Evolutionary conservation across 2,329 filamentous ascomycete genomes (phyloP), one percentile per base, ranked within the genome.

Genomic region (Ceratocystiopsis sp.): DNA sequence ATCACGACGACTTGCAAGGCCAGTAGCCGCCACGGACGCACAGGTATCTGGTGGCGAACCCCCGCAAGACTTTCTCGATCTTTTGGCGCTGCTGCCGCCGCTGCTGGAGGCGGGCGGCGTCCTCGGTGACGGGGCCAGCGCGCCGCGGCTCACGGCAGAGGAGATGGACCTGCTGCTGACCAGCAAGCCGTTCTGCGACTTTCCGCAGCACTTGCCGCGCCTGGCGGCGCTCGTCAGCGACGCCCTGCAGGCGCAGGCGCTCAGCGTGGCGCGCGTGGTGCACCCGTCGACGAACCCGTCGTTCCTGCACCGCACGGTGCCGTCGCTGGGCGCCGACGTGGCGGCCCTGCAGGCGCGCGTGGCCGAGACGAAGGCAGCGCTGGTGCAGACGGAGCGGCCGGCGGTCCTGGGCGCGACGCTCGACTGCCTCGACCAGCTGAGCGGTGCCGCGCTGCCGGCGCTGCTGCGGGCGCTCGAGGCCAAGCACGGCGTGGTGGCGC

Each of bases 261-360:
- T 65, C 14, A 52, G 60, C 15, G 60, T 75, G 19, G 63, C 68
- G 1, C 65, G 70, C 35, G 59, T 71, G 33, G 55, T 62, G 3
- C 62, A 66, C 48, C 68, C 69, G 1, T 58, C 59, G 15, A 71
- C 67, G 1, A 72, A 72, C 54, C 61, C 69, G 0, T 71, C 70
- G 17, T 73, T 64, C 52, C 59, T 77, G n/a, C 74, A 78, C 58
- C 71, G 74, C 17, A 57, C 63, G 19, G 67, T 78, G 41, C 61
- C 71, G 1, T 58, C 62, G 16, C 59, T 80, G 2, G 59, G 67
- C 0, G 48, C 56, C 1, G 57, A 62, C 19, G 55, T 66, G 16
- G 48, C 56, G 4, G 45, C 58, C 3, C 62, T 73, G 1, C 54
- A 51, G n/a, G 33, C 53, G 13, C 47, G 56, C 4, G 52, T 66